Base-by-base conservation (phyloP, 2,329 filamentous ascomycete species). In the Fusarium abutilonis region DNA sequence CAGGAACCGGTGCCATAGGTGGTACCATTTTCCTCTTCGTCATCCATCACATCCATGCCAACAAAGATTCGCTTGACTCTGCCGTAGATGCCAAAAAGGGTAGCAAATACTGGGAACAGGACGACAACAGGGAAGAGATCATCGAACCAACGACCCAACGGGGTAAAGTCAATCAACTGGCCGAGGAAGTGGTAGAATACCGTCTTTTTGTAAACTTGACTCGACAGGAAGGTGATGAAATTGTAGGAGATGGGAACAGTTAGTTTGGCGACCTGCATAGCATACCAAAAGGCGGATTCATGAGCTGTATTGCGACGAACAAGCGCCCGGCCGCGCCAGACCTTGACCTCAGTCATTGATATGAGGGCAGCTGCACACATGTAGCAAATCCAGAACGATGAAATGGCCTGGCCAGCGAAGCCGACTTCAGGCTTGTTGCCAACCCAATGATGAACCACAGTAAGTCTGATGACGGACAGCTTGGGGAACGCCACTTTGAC, bases 251-350 rank as follows among this genome's bases (percentile, higher is more conserved):
- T 83, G 1, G 95, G 95, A 0, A 99, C 92, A 1, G 91, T 97
- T 39, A 99, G 86, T 70, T 93, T 92, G 47, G 95, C 94, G 10
- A 97, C 91, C 74, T 97, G 92, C 56, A 92, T 88, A 2, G 92
- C 90, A 73, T 98, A 99, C 93, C 96, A 99, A 67, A 94, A 96
- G 1, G 95, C 95, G 45, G 89, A 92, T 74, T 98, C 95, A 59
- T 92, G 88, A 56, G 96, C 94, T 0, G 95, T 99, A 72, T 96
- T 95, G 54, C 95, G 88, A 56, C 86, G 87, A 42, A 98, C 94
- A 6, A 99, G 82, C 0, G 95, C 94, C 31, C 95, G 88, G 44
- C 96, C 95, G 53, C 95, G 91, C 95, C 95, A 99, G n/a, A 97
- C 93, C 72, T 95, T 96, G 69, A 97, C 92, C 73, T 97, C 92